Evolutionary conservation across 371 early-diverging fungal genomes (phyloP), one percentile per base, ranked within the genome.

Genomic region (Batkoa obscura): DNA sequence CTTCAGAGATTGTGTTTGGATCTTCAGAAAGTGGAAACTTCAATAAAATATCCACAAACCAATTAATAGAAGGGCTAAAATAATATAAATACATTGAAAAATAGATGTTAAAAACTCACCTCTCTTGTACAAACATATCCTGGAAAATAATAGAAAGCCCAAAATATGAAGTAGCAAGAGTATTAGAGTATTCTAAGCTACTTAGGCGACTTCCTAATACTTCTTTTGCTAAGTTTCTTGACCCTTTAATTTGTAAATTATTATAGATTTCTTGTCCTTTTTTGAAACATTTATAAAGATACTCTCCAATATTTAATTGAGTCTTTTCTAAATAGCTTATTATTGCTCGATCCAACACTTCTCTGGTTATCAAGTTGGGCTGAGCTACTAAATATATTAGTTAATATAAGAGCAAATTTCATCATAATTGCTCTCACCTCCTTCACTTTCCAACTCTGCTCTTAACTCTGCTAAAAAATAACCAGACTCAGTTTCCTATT

Each of bases 21-120:
- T 71, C 62, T 51, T 76, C 78, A 33, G 70, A 66, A 17, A 69
- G 72, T 8, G 66, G 64, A 43, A 74, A 3, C 46, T 53, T n/a
- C 3, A 53, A 8, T 17, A 55, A 15, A 9, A 35, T 43, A 45
- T 23, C 23, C 5, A 42, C 39, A 9, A 55, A 45, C 42, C 56
- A 43, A 17, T n/a, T n/a, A n/a, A 10, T 5, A 33, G 8, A 15
- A 10, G 42, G 4, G 15, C 56, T 55, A 47, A 10, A 41, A 61
- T 3, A 79, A 60, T 33, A 65, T 63, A 23, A 69, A 59, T 1
- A 72, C 70, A 6, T 62, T 56, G 5, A 74, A 67, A 33, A 73
- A 76, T 37, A 71, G 51, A 6, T 50, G 33, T 2, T 37, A 58
- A 10, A 55, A 53, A 47, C 67, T 64, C 36, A 59, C 23, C 36